Conservation (phyloP, 176 grass and related monocot species). For the Coix lacrymajobi region DNA sequence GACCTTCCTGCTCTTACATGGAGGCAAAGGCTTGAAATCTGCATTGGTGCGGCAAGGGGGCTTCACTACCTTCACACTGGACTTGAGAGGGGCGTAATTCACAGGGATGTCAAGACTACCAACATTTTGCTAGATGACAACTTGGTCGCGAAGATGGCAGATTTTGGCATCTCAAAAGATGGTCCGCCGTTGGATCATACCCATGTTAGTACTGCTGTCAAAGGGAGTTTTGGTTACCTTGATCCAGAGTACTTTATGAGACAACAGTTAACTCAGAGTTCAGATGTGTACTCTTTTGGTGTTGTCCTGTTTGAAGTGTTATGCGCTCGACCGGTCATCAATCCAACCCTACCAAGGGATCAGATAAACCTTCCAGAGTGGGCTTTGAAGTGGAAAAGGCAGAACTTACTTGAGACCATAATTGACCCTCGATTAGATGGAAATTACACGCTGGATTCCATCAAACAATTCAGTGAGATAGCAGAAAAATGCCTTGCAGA, state of each 20-base stretch:
- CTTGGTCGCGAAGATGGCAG: conserved; percentile 85
- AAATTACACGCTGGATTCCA: conserved; percentile 55
- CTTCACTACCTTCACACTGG: conserved; percentile 97
- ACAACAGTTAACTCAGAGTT: conserved; percentile 88
- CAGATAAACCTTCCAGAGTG: conserved; percentile 94
- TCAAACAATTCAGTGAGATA: conserved; percentile 76
- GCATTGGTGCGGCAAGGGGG: conserved; percentile 78
- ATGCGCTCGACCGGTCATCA: conserved; percentile 82
- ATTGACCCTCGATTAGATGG: conserved; percentile 51
- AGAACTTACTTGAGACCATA: conserved; percentile 60
- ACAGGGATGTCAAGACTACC: conserved; percentile 95
- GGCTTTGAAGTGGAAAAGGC: conserved; percentile 67
- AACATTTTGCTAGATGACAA: conserved; percentile 81
- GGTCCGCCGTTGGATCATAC: conserved; percentile 90
- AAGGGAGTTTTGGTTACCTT: conserved; percentile 96
- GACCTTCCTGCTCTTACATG: conserved; percentile 59
- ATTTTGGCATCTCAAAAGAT: conserved; percentile 86
- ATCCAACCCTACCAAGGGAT: conserved; percentile 76
- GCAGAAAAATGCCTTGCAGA: conserved; percentile 93
- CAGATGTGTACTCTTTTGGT: conserved; percentile 95
- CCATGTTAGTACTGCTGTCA: conserved; percentile 97
- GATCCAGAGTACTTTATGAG: conserved; percentile 90
- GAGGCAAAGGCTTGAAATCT: conserved; percentile 82
- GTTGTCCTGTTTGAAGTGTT: conserved; percentile 88
- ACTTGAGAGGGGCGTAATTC: conserved; percentile 77